Evolutionary conservation across 2,329 filamentous ascomycete species (phyloP).

Genomic region (Rhinocladiella mackenziei): DNA sequence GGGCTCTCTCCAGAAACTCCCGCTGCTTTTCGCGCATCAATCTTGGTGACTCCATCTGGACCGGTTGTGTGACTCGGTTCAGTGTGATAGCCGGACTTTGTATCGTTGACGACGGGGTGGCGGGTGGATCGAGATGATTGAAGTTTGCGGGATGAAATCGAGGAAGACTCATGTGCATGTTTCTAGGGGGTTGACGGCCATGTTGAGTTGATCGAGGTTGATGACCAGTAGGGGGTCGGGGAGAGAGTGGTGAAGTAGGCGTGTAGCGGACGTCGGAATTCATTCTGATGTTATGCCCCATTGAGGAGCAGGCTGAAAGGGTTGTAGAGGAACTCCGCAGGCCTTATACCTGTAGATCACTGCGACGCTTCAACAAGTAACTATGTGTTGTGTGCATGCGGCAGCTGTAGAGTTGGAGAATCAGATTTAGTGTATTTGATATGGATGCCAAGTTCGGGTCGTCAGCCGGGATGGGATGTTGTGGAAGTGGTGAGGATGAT

Average conservation of each 20-base stretch:
- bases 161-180: slow-evolving; percentile 42
- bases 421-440: not conserved
- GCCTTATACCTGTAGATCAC: slow-evolving; percentile 6
- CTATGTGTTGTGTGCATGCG: slow-evolving; percentile 17
- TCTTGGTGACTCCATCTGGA: slow-evolving; percentile 33
- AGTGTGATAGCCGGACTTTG: slow-evolving; percentile 32
- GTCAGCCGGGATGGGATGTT: not conserved
- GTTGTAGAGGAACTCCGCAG: slow-evolving; percentile 9
- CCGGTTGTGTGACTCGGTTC: slow-evolving; percentile 28
- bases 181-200: slow-evolving; percentile 36
- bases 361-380: slow-evolving; percentile 4
- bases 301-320: slow-evolving; percentile 3
- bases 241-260: slow-evolving; percentile 30
- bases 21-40: slow-evolving; percentile 43
- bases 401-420: slow-evolving; percentile 10
- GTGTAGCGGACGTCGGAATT: slow-evolving; percentile 26
- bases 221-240: slow-evolving; percentile 17
- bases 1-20: slow-evolving; percentile 39
- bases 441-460: slow-evolving; percentile 2
- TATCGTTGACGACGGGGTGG: slow-evolving; percentile 34
- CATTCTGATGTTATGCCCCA: slow-evolving; percentile 16
- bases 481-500: too few relatives aligned
- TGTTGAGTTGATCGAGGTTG: slow-evolving; percentile 31
- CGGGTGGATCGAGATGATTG: slow-evolving; percentile 32
- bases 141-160: slow-evolving; percentile 47